Base-by-base conservation (phyloP, 768 basidiomycete genomes). In the Auricularia auricula-judae region DNA sequence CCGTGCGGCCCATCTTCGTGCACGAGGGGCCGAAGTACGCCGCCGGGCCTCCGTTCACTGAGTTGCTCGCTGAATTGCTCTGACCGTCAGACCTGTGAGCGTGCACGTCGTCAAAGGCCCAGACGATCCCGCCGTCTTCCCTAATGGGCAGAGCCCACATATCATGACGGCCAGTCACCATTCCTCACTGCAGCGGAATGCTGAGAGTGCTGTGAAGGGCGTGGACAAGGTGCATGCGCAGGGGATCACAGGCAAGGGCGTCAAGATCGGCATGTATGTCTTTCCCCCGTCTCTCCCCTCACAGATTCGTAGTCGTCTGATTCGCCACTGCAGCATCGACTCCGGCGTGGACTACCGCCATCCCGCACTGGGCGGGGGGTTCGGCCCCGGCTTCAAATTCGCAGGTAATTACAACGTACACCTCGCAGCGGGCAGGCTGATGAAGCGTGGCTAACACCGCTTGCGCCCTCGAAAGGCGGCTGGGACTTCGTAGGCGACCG, bases 321-420 rank as follows among this genome's bases (percentile, higher is more conserved):
- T 14, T 7, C 39, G 1, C 2, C 4, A 14, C 39, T 4, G 39
- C 39, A 42, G 39, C 39, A 42, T 42, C 12, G 39, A 42, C 12
- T 42, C 58, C 11, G 64, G 62, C 36, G 44, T 65, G 8, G 64
- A 65, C 59, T 65, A 65, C 59, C 35, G 39, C 18, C 59, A 65
- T 36, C 64, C 64, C n/a, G 39, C 36, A 10, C 67, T 68, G 3
- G 68, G 68, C n/a, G 68, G 68, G 4, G 67, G 63, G 33, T 64
- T 66, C 47, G 66, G 66, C 3, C 53, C 63, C 0, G 62, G 64
- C 14, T 67, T 65, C 62, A 59, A 59, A 29, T 62, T 68, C 33
- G 44, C 47, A 1, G 39, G 39, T 42, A n/a, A n/a, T n/a, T n/a
- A n/a, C n/a, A n/a, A n/a, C n/a, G n/a, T n/a, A n/a, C n/a, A n/a